Evolutionary conservation across 225 moss, liverwort and hornwort genomes (phyloP), one percentile per base, ranked within the genome.

Genomic region (Marchantia paleacea): DNA sequence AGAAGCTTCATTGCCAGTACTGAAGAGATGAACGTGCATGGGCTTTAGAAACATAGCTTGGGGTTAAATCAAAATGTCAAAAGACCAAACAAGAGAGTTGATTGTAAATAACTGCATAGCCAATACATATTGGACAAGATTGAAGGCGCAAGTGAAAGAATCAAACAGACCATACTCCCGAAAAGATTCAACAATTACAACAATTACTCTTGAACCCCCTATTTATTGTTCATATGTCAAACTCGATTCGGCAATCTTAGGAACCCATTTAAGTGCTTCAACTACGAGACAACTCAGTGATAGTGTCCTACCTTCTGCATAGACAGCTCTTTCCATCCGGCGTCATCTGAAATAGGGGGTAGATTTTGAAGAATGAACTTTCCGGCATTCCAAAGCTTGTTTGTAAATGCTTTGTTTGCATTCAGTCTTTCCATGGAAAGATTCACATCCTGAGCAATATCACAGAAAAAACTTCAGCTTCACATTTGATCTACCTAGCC

Each of bases 381-480:
- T 75, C 95, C 95, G 31, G 95, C 95, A 82, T 95, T 95, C 95
- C 93, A 95, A 30, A 93, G 87, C 86, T 95, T 95, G 86, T 92
- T 95, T 68, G 95, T 95, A 53, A 93, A 95, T 16, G 84, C 92
- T 80, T 92, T 93, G 78, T 95, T 95, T 52, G 95, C 92, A 80
- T 86, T 93, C 79, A 95, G 83, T 78, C 91, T 93, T 85, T 92
- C 95, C 89, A 92, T 90, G 65, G 95, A 95, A 75, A 95, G 91
- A 73, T 93, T 93, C 61, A 95, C 90, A 84, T 95, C 95, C 95
- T 95, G 83, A 12, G 51, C 8, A 26, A 49, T 10, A 25, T 26
- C 26, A 29, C 11, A 0, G 26, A 51, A 47, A 31, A 57, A 26
- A 53, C 3, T 50, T 50, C 51, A 73, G 73, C 73, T 73, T 49